Evolutionary conservation across 2,329 filamentous ascomycete genomes (phyloP).

Genomic region (Thielaviopsis euricoi): DNA sequence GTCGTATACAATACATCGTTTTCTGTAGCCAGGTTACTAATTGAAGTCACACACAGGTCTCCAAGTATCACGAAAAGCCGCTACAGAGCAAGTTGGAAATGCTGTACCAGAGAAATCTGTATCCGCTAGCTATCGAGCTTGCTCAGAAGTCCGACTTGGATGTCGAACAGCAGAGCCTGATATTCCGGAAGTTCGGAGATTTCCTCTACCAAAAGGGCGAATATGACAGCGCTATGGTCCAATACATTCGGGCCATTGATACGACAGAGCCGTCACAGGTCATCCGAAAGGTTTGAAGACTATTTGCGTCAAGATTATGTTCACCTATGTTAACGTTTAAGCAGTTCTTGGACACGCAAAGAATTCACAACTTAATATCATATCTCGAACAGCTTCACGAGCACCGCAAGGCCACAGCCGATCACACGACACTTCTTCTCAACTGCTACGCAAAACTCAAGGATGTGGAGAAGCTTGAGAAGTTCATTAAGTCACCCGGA

Average conservation of each 20-base stretch:
- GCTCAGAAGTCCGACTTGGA: conserved; percentile 80
- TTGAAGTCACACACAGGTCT: conserved; percentile 36
- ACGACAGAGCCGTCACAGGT: conserved; percentile 93
- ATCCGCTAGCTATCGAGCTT: conserved; percentile 77
- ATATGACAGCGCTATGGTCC: conserved; percentile 97
- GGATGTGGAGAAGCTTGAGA: conserved; percentile 88
- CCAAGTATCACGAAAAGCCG: conserved; percentile 77
- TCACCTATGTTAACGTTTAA: conserved; percentile 16
- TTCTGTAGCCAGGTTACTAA: neutral
- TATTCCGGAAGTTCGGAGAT: conserved; percentile 87
- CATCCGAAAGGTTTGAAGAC: conserved; percentile 58
- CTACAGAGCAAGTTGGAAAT: conserved; percentile 85
- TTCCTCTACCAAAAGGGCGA: conserved; percentile 88
- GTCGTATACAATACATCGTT: neutral
- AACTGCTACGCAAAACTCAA: conserved; percentile 98
- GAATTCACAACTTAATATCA: conserved; percentile 92
- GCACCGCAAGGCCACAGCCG: conserved; percentile 78
- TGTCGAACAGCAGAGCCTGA: conserved; percentile 66
- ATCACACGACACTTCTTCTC: conserved; percentile 83
- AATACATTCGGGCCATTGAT: conserved; percentile 91
- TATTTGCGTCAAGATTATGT: neutral
- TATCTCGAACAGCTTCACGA: conserved; percentile 95
- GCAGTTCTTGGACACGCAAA: conserved; percentile 86
- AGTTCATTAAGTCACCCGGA: conserved; percentile 88
- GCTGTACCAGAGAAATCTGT: conserved; percentile 85